A percentile compares a stretch with the other conserved stretches of the same genome.
These are phyloP conservation scores for Daldinia sp. DNA, from an alignment of 2,329 filamentous ascomycete genomes.

Conservation along the genomic window DNA sequence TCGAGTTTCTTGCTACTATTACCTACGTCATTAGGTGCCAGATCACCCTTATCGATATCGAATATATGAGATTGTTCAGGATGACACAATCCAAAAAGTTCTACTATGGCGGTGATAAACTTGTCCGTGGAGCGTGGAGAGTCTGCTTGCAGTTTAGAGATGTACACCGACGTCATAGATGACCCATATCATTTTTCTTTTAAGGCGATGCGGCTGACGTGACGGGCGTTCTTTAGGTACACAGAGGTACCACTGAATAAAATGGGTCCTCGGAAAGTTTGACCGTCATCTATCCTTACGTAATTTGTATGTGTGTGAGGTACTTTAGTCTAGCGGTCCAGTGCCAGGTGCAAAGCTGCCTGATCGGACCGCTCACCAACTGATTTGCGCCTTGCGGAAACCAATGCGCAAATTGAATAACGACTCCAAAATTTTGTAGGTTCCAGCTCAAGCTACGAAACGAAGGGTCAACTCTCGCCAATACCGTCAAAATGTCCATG, in stretches of 20 bases:
- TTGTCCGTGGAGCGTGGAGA: background rate
- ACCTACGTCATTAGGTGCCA: constrained; percentile 37
- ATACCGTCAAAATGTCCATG: constrained; percentile 71
- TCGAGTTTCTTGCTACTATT: background rate
- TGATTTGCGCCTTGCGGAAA: constrained; percentile 1
- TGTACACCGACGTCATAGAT: constrained; percentile 35
- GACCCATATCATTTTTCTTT: constrained; percentile 14
- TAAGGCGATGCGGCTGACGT: constrained; percentile 19
- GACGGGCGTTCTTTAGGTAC: background rate
- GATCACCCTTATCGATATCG: constrained; percentile 25
- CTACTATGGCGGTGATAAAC: background rate
- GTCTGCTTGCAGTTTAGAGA: constrained; percentile 17
- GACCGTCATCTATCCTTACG: constrained; percentile 9
- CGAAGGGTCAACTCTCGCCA: constrained; percentile 7
- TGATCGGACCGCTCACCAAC: constrained; percentile 1
- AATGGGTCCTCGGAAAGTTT: constrained; percentile 18
- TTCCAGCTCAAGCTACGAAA: constrained; percentile 6
- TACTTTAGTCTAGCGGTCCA: background rate
- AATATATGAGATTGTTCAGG: constrained; percentile 4
- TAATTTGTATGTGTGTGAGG: no score
- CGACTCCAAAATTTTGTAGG: constrained; percentile 35
- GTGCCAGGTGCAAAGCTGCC: background rate
- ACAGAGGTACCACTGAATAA: constrained; percentile 22
- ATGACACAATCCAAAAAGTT: constrained; percentile 1
- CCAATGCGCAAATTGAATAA: constrained; percentile 13